Percentiles rank a stretch among this genome's conserved stretches.
Evolutionary conservation across 441 rosid genomes (phyloP).

Genomic region (Mallotus japonicus): DNA sequence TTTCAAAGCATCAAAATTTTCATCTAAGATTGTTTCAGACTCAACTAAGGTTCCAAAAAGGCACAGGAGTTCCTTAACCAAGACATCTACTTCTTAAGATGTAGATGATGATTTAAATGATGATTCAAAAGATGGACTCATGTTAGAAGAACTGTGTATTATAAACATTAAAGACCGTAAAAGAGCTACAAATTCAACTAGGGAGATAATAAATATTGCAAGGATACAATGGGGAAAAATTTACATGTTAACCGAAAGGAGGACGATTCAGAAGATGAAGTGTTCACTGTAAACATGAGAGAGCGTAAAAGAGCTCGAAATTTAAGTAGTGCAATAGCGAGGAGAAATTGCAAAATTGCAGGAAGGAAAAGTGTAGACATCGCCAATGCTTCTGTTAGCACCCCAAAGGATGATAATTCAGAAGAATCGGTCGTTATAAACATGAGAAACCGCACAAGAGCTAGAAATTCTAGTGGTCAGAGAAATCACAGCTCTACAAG

Average conservation of each 20-base stretch:
- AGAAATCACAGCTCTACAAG: constrained; percentile 14
- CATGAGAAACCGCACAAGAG: constrained; percentile 25
- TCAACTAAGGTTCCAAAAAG: constrained; percentile 25
- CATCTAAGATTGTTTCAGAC: constrained; percentile 21
- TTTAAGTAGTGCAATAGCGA: too few species aligned
- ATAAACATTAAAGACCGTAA: constrained; percentile 28
- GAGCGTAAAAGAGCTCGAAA: background rate
- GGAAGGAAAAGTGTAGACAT: background rate
- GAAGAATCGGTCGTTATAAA: constrained; percentile 28
- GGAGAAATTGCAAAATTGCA: background rate
- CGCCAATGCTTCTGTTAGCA: background rate
- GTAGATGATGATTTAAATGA: background rate
- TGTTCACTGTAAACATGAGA: too few species aligned
- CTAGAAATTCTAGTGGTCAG: constrained; percentile 6
- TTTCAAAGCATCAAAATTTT: constrained; percentile 5
- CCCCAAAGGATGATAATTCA: constrained; percentile 12
- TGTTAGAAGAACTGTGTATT: constrained; percentile 22
- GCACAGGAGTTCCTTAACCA: constrained; percentile 19
- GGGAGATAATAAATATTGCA: constrained; percentile 7
- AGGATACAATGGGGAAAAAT: constrained; percentile 8
- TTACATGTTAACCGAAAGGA: background rate
- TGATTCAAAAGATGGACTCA: constrained; percentile 26
- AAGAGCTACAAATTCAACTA: constrained; percentile 15
- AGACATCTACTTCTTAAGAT: constrained; percentile 14
- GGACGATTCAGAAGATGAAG: background rate